Conservation (phyloP, 306 rosid genomes). For the Cercis canadensis region DNA sequence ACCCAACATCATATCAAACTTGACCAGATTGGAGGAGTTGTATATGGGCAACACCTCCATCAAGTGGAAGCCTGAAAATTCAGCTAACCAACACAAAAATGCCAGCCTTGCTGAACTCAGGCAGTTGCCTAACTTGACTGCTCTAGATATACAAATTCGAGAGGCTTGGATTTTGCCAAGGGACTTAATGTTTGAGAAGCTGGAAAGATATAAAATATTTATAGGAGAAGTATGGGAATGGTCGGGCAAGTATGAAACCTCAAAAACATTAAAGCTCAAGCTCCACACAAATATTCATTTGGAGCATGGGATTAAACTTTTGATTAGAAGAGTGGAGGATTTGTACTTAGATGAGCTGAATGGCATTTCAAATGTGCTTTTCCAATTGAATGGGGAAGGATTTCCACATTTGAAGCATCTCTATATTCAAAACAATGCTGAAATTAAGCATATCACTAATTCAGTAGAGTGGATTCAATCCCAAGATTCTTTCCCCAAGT, state of each 20-base stretch:
- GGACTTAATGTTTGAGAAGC: neutral
- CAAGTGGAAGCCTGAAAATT: no score
- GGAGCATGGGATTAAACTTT: conserved; percentile 23
- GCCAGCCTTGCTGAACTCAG: no score
- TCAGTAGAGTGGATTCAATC: no score
- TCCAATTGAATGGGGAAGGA: no score
- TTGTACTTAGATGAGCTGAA: conserved; percentile 30
- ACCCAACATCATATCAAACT: no score
- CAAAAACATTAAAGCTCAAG: conserved; percentile 25
- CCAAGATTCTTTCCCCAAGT: no score
- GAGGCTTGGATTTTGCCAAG: neutral
- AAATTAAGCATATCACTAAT: no score
- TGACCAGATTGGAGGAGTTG: no score
- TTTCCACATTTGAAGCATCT: no score
- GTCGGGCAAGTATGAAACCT: neutral
- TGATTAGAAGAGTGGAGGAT: conserved; percentile 18
- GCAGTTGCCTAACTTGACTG: neutral
- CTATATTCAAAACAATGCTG: no score
- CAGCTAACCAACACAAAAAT: no score
- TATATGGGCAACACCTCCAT: no score
- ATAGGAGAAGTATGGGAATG: neutral
- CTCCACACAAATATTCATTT: neutral
- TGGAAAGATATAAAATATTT: neutral
- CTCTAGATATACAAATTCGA: neutral
- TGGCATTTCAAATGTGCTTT: conserved; percentile 9